These are phyloP conservation scores for Eimeria maxima DNA, from an alignment of 169 alveolate species.

Conservation along the genomic window DNA sequence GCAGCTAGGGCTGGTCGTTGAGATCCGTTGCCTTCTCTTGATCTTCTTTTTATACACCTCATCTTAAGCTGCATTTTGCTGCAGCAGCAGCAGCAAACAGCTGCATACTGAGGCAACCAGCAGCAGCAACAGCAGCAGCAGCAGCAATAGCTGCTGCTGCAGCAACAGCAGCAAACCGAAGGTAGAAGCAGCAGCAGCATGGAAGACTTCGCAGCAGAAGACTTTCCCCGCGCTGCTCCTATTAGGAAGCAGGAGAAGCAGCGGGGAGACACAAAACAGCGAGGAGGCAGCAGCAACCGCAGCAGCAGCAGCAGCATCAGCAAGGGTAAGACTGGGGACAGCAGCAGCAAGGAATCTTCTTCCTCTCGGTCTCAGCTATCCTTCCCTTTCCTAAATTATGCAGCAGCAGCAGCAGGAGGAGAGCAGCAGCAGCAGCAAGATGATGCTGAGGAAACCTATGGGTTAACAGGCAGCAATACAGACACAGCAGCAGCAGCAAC, in stretches of 20 bases:
- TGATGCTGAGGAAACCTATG: background rate
- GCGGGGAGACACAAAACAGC: background rate
- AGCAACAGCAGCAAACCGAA: background rate
- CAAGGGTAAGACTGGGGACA: background rate
- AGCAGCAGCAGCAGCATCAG: slow-evolving; percentile 22
- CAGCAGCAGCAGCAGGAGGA: slow-evolving; percentile 11
- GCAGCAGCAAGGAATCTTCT: slow-evolving; percentile 1
- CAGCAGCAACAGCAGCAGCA: background rate
- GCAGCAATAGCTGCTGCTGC: slow-evolving; percentile 11
- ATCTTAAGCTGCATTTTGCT: background rate
- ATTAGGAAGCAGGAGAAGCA: background rate
- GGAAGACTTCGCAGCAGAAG: background rate
- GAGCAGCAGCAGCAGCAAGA: slow-evolving; percentile 8
- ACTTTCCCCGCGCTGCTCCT: slow-evolving; percentile 32
- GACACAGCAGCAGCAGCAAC: slow-evolving; percentile 59
- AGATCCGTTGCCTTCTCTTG: background rate
- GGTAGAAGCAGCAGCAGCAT: background rate
- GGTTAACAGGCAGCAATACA: background rate
- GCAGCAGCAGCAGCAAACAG: slow-evolving; percentile 9
- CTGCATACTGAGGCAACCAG: background rate
- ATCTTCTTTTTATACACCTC: background rate
- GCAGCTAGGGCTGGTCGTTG: background rate
- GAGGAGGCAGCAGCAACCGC: background rate
- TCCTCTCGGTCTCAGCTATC: background rate
- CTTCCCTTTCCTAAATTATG: slow-evolving; percentile 12